Evolutionary conservation across 106 monocot species (phyloP).

Genomic region (Allium fistulosum): DNA sequence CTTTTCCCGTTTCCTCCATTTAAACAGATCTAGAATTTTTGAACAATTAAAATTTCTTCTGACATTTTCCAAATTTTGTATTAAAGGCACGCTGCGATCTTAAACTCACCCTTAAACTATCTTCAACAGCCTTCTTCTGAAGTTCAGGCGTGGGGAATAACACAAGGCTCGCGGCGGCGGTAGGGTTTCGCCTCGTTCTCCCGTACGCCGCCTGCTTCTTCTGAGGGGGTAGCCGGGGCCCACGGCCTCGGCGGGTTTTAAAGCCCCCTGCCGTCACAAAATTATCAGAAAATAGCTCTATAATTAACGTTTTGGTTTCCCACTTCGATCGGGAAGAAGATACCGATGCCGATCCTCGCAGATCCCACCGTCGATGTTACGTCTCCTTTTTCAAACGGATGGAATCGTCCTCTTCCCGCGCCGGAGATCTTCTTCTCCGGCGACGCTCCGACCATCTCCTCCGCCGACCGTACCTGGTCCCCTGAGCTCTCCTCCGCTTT

Average conservation of each 20-base stretch:
- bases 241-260: slow-evolving; percentile 99
- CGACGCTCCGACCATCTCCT: neutral
- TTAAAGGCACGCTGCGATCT: neutral
- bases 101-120: neutral
- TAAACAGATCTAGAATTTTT: too few species aligned
- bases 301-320: neutral
- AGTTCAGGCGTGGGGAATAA: slow-evolving; percentile 5
- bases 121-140: neutral
- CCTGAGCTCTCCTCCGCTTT: slow-evolving; percentile 64
- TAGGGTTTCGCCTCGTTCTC: slow-evolving; percentile 1
- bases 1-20: neutral
- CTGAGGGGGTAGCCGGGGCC: slow-evolving; percentile 99
- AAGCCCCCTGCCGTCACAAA: slow-evolving; percentile 64
- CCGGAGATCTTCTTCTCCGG: slow-evolving; percentile 45
- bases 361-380: slow-evolving; percentile 36
- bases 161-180: neutral
- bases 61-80: neutral
- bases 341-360: slow-evolving; percentile 93
- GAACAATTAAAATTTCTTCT: neutral
- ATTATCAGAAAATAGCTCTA: neutral
- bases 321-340: neutral
- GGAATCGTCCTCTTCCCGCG: slow-evolving; percentile 28
- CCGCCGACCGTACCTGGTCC: slow-evolving; percentile 39
- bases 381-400: neutral
- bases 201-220: slow-evolving; percentile 37